phyloP scores from a whole-genome alignment of 2,329 filamentous ascomycete genomes.

The Grosmannia penicillata region DNA sequence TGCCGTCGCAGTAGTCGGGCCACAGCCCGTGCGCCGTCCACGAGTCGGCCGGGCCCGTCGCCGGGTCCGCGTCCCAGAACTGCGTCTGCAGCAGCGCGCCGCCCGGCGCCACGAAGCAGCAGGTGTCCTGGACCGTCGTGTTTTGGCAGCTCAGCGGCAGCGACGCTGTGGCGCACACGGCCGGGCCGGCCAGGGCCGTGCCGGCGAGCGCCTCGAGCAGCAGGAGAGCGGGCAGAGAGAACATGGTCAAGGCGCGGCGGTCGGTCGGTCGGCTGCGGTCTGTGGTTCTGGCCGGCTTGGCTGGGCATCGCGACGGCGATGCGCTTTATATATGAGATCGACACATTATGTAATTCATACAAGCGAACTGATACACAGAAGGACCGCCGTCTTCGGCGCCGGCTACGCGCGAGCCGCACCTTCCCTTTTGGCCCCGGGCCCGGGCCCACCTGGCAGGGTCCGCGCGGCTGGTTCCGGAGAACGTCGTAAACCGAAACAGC shows the following conservation, averaged over 20 bases:
- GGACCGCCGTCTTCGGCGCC: no score
- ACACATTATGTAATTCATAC: not conserved
- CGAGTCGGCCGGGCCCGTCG: slow-evolving; percentile 39
- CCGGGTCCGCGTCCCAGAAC: slow-evolving; percentile 45
- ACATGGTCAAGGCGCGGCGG: no score
- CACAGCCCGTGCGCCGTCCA: slow-evolving; percentile 49
- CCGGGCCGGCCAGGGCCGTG: not conserved
- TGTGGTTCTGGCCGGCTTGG: no score
- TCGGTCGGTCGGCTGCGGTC: no score
- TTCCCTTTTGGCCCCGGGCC: no score
- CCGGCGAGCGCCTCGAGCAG: not conserved
- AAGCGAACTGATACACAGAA: not conserved
- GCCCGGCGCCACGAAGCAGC: slow-evolving; percentile 6
- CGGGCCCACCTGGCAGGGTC: no score
- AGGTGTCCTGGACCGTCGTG: slow-evolving; percentile 3
- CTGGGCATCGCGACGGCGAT: no score
- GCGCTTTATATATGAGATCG: no score
- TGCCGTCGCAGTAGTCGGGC: slow-evolving; percentile 35
- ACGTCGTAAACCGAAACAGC: no score
- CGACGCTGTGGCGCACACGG: not conserved
- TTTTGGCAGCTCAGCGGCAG: slow-evolving; percentile 6
- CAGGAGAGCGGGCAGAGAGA: no score
- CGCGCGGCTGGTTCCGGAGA: no score
- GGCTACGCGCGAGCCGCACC: no score
- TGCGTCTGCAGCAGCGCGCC: slow-evolving; percentile 27